Evolutionary conservation across 202 grass and related monocot species (phyloP).

Genomic region (Alloteropsis angusta): DNA sequence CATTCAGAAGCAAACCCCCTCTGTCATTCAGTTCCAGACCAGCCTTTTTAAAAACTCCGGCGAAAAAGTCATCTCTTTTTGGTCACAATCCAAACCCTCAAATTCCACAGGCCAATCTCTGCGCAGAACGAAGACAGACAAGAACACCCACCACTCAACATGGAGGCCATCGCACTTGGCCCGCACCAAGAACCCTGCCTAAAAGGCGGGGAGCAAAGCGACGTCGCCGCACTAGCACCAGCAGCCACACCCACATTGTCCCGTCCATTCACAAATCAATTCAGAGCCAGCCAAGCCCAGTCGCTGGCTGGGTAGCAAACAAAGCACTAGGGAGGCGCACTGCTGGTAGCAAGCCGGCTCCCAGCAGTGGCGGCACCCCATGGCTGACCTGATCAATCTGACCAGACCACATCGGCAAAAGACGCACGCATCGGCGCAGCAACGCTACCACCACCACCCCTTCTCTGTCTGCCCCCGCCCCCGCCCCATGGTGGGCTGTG

Average conservation of each 20-base stretch:
- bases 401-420: slow-evolving; percentile 5
- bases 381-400: slow-evolving; percentile 18
- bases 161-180: neutral
- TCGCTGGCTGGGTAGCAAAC: slow-evolving; percentile 17
- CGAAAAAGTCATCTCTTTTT: neutral
- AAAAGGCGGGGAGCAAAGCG: slow-evolving; percentile 38
- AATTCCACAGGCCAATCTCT: slow-evolving; percentile 28
- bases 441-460: neutral
- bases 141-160: slow-evolving; percentile 15
- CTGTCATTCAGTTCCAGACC: neutral
- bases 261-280: neutral
- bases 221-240: slow-evolving; percentile 20
- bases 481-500: slow-evolving; percentile 25
- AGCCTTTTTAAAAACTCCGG: neutral
- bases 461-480: neutral
- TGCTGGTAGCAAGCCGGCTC: neutral
- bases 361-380: neutral
- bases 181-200: slow-evolving; percentile 22
- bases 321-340: slow-evolving; percentile 24
- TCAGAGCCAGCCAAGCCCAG: neutral
- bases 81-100: slow-evolving; percentile 1
- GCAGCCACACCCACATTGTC: slow-evolving; percentile 23
- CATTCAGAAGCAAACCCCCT: neutral
- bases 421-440: slow-evolving; percentile 11
- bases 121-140: neutral